These are phyloP conservation scores for Saccharum hybrid DNA, from an alignment of 202 grass and related monocot species.

Conservation along the genomic window DNA sequence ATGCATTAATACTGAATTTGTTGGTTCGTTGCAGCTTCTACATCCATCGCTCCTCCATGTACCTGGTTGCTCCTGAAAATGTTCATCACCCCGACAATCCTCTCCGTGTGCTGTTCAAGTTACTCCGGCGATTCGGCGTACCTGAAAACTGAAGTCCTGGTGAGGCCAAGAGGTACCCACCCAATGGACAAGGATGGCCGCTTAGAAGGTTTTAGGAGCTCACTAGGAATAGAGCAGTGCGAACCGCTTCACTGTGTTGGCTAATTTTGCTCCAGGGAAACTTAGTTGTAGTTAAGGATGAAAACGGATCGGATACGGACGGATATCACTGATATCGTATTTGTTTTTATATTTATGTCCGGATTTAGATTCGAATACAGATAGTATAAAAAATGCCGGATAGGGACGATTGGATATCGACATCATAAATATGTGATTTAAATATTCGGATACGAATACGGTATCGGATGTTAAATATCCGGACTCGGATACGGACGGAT, in stretches of 20 bases:
- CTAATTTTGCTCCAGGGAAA: constrained; percentile 29
- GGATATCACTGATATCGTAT: no score
- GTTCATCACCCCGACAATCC: constrained; percentile 54
- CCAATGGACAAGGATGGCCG: not conserved
- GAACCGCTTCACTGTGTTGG: not conserved
- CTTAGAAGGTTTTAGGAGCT: not conserved
- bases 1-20: constrained; percentile 7
- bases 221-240: not conserved
- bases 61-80: constrained; percentile 45
- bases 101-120: constrained; percentile 38
- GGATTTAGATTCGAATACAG: no score
- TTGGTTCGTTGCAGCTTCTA: constrained; percentile 68
- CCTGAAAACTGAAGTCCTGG: constrained; percentile 8
- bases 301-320: no score
- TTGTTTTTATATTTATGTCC: no score
- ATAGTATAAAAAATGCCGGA: no score
- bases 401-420: no score
- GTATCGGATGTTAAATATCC: no score
- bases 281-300: no score
- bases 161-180: no score
- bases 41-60: constrained; percentile 63
- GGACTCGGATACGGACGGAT: no score
- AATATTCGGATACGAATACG: no score
- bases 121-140: constrained; percentile 17
- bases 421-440: no score